Evolutionary conservation across 306 rosid genomes (phyloP).

Genomic region (Quercus rubra): DNA sequence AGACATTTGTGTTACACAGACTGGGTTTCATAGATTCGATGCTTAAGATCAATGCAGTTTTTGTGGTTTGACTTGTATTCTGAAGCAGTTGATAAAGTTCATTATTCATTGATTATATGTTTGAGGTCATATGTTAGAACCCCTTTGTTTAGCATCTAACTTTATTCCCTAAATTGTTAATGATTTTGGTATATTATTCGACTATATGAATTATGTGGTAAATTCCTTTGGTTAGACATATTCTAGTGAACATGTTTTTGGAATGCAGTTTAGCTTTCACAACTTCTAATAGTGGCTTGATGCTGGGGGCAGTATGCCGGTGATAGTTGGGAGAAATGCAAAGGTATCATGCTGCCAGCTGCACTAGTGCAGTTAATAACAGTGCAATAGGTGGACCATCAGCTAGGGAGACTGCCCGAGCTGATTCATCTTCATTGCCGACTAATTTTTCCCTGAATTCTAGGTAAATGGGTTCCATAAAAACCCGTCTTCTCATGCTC

Average conservation of each 20-base stretch:
- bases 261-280: conserved; percentile 42
- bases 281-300: conserved; percentile 47
- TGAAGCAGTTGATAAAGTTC: conserved; percentile 19
- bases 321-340: conserved; percentile 87
- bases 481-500: neutral
- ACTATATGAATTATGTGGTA: conserved; percentile 9
- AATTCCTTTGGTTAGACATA: conserved; percentile 21
- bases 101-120: conserved; percentile 1
- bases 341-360: conserved; percentile 78
- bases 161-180: neutral
- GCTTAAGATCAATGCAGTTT: conserved; percentile 7
- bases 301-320: conserved; percentile 90
- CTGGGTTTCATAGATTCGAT: neutral
- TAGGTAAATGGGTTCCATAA: conserved; percentile 51
- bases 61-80: conserved; percentile 5
- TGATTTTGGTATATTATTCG: neutral
- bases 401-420: conserved; percentile 72
- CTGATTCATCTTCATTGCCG: conserved; percentile 77
- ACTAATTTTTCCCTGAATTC: conserved; percentile 59
- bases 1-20: neutral
- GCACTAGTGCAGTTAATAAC: conserved; percentile 93
- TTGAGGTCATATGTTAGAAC: conserved; percentile 6
- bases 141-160: neutral
- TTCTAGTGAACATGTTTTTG: conserved; percentile 23
- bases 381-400: conserved; percentile 70